These are phyloP conservation scores for Epichloe bromicola DNA, from an alignment of 2,329 filamentous ascomycete species.

Conservation along the genomic window DNA sequence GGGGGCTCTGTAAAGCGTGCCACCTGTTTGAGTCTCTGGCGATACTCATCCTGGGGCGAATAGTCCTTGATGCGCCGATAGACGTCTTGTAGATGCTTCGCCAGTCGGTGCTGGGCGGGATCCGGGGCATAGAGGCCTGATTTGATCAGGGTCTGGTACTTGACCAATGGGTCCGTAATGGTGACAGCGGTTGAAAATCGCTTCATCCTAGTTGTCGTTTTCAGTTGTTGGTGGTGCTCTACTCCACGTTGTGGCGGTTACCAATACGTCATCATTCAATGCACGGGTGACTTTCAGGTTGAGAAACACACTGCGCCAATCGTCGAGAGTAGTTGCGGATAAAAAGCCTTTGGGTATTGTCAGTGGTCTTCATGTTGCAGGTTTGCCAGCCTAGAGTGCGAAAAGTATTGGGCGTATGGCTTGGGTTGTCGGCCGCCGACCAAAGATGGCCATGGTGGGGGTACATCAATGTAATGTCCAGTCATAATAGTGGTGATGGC, in stretches of 20 bases:
- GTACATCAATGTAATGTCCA: too few species aligned
- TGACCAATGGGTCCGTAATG: conserved; percentile 61
- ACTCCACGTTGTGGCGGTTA: not conserved
- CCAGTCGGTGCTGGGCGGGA: conserved; percentile 57
- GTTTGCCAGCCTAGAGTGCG: too few species aligned
- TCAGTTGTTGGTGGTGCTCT: not conserved
- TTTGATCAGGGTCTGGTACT: conserved; percentile 59
- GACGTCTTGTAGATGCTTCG: conserved; percentile 63
- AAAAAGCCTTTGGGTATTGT: too few species aligned
- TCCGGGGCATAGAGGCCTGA: conserved; percentile 56
- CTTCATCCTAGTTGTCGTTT: conserved; percentile 13
- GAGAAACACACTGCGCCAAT: too few species aligned
- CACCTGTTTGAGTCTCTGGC: conserved; percentile 48
- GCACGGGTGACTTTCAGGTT: not conserved
- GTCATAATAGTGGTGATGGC: too few species aligned
- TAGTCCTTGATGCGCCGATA: conserved; percentile 70
- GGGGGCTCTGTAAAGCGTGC: conserved; percentile 29
- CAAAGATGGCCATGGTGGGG: too few species aligned
- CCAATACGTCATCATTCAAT: not conserved
- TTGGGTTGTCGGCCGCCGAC: too few species aligned
- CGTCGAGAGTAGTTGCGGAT: too few species aligned
- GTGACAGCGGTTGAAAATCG: conserved; percentile 36
- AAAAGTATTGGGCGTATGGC: too few species aligned
- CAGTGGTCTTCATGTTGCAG: too few species aligned
- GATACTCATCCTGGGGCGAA: conserved; percentile 57